phyloP scores from a whole-genome alignment of 208 protist species.

The Trypanosoma platydactyli region DNA sequence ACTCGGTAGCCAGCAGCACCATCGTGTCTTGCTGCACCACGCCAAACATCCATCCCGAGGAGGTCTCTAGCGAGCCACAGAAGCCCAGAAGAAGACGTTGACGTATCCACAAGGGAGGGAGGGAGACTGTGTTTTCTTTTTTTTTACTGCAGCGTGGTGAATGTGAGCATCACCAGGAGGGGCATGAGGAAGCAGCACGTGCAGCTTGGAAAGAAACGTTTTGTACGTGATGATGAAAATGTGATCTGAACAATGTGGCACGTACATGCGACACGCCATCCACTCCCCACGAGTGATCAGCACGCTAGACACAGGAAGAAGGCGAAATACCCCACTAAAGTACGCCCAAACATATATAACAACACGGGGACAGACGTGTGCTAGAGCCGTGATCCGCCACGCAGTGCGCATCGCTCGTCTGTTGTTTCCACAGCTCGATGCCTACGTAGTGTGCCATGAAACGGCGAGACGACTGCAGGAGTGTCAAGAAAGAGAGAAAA shows the following conservation, averaged over 20 bases:
- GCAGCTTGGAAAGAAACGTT: slow-evolving; percentile 44
- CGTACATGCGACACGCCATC: slow-evolving; percentile 38
- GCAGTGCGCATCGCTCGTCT: background rate
- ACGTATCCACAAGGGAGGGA: slow-evolving; percentile 33
- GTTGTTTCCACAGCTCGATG: background rate
- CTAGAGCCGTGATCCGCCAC: background rate
- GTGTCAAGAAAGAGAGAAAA: background rate
- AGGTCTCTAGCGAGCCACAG: slow-evolving; percentile 60
- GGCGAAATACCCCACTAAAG: too few species aligned
- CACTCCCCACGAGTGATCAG: slow-evolving; percentile 51
- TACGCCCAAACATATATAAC: too few species aligned
- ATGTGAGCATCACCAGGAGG: slow-evolving; percentile 20
- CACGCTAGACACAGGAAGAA: slow-evolving; percentile 46
- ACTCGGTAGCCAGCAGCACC: slow-evolving; percentile 38
- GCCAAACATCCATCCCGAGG: slow-evolving; percentile 59
- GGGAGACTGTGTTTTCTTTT: too few species aligned
- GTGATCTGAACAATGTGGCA: slow-evolving; percentile 25
- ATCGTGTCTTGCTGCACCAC: slow-evolving; percentile 31
- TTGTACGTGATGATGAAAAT: slow-evolving; percentile 38
- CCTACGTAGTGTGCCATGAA: background rate
- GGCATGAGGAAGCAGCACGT: slow-evolving; percentile 54
- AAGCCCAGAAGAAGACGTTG: slow-evolving; percentile 50
- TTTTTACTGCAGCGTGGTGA: slow-evolving; percentile 4
- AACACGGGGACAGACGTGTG: background rate
- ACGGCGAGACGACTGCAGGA: too few species aligned